Evolutionary conservation across 2,329 filamentous ascomycete species (phyloP).

Genomic region (Paecilomyces sp.): DNA sequence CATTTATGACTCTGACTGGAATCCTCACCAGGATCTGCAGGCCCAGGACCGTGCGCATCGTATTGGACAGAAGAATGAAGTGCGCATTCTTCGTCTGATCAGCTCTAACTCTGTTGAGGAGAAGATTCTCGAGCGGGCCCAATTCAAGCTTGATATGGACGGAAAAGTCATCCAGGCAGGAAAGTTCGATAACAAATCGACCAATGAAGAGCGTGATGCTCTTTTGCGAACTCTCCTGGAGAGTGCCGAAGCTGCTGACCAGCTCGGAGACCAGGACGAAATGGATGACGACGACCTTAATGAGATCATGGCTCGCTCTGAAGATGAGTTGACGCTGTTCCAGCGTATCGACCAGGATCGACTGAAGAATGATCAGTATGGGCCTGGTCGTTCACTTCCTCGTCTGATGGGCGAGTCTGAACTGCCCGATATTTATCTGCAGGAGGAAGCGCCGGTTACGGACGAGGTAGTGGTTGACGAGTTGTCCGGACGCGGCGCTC

Average conservation of each 20-base stretch:
- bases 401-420: slow-evolving; percentile 84
- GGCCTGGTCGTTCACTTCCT: slow-evolving; percentile 59
- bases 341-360: slow-evolving; percentile 77
- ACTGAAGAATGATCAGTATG: slow-evolving; percentile 60
- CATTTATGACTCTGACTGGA: slow-evolving; percentile 99
- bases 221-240: slow-evolving; percentile 92
- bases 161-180: slow-evolving; percentile 98
- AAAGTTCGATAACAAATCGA: slow-evolving; percentile 99
- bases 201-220: slow-evolving; percentile 94
- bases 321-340: slow-evolving; percentile 70
- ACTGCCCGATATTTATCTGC: slow-evolving; percentile 87
- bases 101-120: slow-evolving; percentile 97
- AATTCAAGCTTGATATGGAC: slow-evolving; percentile 98
- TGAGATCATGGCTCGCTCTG: slow-evolving; percentile 81
- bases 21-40: slow-evolving; percentile 97
- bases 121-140: slow-evolving; percentile 92
- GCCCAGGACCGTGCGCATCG: slow-evolving; percentile 99
- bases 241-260: slow-evolving; percentile 60
- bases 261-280: slow-evolving; percentile 81
- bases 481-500: slow-evolving; percentile 76
- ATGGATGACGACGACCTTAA: slow-evolving; percentile 99
- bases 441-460: slow-evolving; percentile 71
- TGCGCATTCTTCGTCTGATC: slow-evolving; percentile 90
- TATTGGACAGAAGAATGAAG: slow-evolving; percentile 99
- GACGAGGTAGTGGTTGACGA: slow-evolving; percentile 65